These are phyloP conservation scores for Amborella trichopoda DNA, from an alignment of 164 flowering plant genomes.

Conservation along the genomic window DNA sequence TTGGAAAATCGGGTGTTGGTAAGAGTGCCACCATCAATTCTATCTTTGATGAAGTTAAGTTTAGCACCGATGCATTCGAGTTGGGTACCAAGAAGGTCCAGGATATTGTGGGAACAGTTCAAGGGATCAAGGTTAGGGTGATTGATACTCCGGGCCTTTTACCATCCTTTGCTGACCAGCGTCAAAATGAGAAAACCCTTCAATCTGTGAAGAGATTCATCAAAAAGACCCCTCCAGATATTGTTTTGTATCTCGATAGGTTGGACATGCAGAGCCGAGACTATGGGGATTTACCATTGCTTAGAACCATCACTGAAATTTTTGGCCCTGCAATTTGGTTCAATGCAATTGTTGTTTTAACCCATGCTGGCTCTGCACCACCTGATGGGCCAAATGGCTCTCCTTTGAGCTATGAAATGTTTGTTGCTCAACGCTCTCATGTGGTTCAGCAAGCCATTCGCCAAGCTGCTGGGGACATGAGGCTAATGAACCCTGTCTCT, in stretches of 20 bases:
- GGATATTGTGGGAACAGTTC: slow-evolving; percentile 91
- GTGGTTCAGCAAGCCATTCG: slow-evolving; percentile 94
- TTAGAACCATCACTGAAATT: slow-evolving; percentile 73
- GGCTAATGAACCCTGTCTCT: slow-evolving; percentile 95
- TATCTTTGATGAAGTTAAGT: slow-evolving; percentile 87
- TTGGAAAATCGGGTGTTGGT: slow-evolving; percentile 95
- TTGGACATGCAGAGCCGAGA: slow-evolving; percentile 90
- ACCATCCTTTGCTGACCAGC: slow-evolving; percentile 77
- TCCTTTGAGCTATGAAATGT: slow-evolving; percentile 88
- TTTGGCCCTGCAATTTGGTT: slow-evolving; percentile 96
- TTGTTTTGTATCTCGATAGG: slow-evolving; percentile 90
- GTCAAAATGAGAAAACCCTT: slow-evolving; percentile 73
- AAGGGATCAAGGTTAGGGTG: slow-evolving; percentile 84
- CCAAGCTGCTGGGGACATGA: slow-evolving; percentile 96
- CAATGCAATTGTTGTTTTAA: slow-evolving; percentile 90
- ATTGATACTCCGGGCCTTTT: slow-evolving; percentile 97
- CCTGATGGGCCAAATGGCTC: slow-evolving; percentile 97
- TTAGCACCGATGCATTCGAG: slow-evolving; percentile 77
- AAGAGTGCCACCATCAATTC: slow-evolving; percentile 98
- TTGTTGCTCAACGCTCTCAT: slow-evolving; percentile 91
- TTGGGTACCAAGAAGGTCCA: slow-evolving; percentile 83
- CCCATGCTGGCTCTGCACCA: slow-evolving; percentile 97
- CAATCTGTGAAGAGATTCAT: slow-evolving; percentile 66
- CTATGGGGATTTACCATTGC: slow-evolving; percentile 73
- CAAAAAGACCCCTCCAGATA: slow-evolving; percentile 88